Percentiles rank a stretch among this genome's conserved stretches.
phyloP scores from a whole-genome alignment of 192 early-diverging fungal genomes.

The Coemansia nantahalensis region DNA sequence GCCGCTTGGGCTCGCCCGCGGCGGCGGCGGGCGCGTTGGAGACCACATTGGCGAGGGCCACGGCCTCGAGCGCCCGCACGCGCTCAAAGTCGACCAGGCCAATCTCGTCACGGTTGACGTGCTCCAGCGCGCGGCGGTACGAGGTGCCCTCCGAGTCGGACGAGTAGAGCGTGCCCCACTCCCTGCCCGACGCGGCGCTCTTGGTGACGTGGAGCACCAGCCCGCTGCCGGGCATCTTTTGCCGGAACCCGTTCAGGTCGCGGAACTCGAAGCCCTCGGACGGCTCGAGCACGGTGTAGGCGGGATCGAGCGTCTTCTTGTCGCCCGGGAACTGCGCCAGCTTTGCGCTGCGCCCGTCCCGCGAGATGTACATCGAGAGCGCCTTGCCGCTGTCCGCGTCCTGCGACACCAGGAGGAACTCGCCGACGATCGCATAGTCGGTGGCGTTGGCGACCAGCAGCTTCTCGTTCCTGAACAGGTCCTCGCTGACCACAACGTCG shows the following conservation, averaged over 20 bases:
- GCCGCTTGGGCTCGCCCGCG: conserved; percentile 55
- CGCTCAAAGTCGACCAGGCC: conserved; percentile 94
- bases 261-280: conserved; percentile 49
- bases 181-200: conserved; percentile 51
- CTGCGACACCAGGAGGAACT: conserved; percentile 77
- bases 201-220: conserved; percentile 69
- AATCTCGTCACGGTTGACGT: conserved; percentile 69
- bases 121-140: conserved; percentile 65
- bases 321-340: conserved; percentile 78
- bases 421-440: conserved; percentile 75
- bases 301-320: conserved; percentile 52
- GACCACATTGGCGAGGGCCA: conserved; percentile 80
- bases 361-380: conserved; percentile 63
- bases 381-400: conserved; percentile 35
- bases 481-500: conserved; percentile 61
- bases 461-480: conserved; percentile 52
- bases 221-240: conserved; percentile 51
- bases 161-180: conserved; percentile 85
- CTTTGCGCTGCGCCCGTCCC: conserved; percentile 67
- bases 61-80: conserved; percentile 78
- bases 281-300: conserved; percentile 73
- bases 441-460: conserved; percentile 68
- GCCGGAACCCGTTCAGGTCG: conserved; percentile 26
- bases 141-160: conserved; percentile 89
- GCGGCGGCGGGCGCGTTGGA: conserved; percentile 62